Conservation (phyloP, 352 stramenopile genomes). For the Globisporangium irregulare region DNA sequence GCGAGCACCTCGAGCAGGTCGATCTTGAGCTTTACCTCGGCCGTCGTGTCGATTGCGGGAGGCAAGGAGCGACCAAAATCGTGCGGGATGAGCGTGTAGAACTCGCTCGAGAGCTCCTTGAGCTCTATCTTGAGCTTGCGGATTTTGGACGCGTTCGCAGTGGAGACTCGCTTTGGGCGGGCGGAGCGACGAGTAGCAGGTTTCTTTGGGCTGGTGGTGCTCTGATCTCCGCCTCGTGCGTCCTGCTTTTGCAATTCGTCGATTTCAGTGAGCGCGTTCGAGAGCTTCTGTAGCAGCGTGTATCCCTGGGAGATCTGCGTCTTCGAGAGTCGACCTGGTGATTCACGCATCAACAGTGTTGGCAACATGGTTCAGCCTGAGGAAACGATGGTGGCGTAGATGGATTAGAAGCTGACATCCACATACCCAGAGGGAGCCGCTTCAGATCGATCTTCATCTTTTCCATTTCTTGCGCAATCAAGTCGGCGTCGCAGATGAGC, state of each 20-base stretch:
- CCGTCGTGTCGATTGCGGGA: conserved; percentile 47
- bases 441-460: conserved; percentile 59
- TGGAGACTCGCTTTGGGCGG: not conserved
- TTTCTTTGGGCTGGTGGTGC: conserved; percentile 24
- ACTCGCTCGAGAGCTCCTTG: conserved; percentile 56
- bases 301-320: conserved; percentile 64
- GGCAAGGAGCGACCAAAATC: conserved; percentile 57
- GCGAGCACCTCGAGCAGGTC: conserved; percentile 57
- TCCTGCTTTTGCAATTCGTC: conserved; percentile 24
- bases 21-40: conserved; percentile 56
- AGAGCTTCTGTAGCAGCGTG: conserved; percentile 48
- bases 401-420: not conserved
- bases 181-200: conserved; percentile 22
- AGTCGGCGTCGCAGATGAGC: conserved; percentile 48
- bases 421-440: conserved; percentile 40
- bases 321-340: conserved; percentile 37
- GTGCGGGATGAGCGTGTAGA: conserved; percentile 73
- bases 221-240: conserved; percentile 12
- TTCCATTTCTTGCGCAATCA: conserved; percentile 42
- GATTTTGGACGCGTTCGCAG: conserved; percentile 24
- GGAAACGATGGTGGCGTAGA: not conserved
- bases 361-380: not conserved
- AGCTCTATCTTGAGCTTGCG: conserved; percentile 31
- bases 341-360: not conserved
- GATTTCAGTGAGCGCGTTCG: conserved; percentile 37